phyloP scores from a whole-genome alignment of 371 early-diverging fungal species.

The Conidiobolus coronatus region DNA sequence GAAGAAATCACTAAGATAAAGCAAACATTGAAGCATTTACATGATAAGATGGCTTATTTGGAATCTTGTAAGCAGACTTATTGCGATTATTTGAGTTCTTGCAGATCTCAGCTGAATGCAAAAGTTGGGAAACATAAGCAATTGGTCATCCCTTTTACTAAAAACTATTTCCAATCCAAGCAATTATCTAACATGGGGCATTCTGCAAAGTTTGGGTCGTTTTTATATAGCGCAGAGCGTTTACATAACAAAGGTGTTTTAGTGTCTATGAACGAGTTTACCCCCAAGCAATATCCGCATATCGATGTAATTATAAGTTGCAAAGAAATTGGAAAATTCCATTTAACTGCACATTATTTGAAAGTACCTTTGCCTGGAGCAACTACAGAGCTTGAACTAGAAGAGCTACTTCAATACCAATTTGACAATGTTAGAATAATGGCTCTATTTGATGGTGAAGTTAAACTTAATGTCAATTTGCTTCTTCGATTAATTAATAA shows the following conservation, averaged over 20 bases:
- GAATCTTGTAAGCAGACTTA: slow-evolving; percentile 66
- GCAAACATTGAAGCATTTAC: slow-evolving; percentile 53
- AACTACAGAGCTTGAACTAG: slow-evolving; percentile 60
- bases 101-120: slow-evolving; percentile 61
- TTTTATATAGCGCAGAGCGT: slow-evolving; percentile 88
- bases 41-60: slow-evolving; percentile 58
- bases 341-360: slow-evolving; percentile 53
- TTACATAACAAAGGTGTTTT: slow-evolving; percentile 84
- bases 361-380: slow-evolving; percentile 51
- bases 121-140: slow-evolving; percentile 39
- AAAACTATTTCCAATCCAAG: slow-evolving; percentile 79
- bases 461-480: slow-evolving; percentile 86
- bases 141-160: slow-evolving; percentile 59
- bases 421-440: slow-evolving; percentile 80
- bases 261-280: slow-evolving; percentile 50
- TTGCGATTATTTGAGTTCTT: slow-evolving; percentile 68
- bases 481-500: slow-evolving; percentile 88
- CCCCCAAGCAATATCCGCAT: slow-evolving; percentile 64
- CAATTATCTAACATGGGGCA: slow-evolving; percentile 58
- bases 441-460: slow-evolving; percentile 68
- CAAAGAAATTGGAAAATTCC: slow-evolving; percentile 73
- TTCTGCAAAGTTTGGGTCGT: slow-evolving; percentile 91
- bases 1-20: slow-evolving; percentile 47
- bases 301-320: slow-evolving; percentile 77
- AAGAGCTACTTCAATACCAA: slow-evolving; percentile 80